A percentile compares a stretch with the other conserved stretches of the same genome.
Evolutionary conservation across 2,329 filamentous ascomycete species (phyloP).

Genomic region (Aspergillus chevalieri): DNA sequence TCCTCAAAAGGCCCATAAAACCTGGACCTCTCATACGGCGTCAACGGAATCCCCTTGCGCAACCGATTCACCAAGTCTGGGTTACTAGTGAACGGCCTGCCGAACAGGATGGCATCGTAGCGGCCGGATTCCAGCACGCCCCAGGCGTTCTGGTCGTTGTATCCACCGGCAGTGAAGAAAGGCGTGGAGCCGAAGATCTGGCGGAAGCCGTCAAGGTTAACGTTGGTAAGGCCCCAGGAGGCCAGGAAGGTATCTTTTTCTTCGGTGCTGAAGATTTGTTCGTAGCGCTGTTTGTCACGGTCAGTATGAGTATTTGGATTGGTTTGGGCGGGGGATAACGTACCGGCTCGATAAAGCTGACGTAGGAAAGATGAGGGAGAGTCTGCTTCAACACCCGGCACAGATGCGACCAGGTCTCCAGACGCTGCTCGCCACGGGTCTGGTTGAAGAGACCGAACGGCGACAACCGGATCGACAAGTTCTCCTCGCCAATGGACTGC

Average conservation of each 20-base stretch:
- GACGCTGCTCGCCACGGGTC: conserved; percentile 43
- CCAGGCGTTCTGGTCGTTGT: conserved; percentile 46
- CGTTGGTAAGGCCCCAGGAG: conserved; percentile 43
- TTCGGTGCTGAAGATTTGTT: conserved; percentile 45
- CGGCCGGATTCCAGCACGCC: conserved; percentile 44
- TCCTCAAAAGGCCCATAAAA: conserved; percentile 41
- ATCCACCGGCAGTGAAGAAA: conserved; percentile 53
- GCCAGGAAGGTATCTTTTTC: conserved; percentile 47
- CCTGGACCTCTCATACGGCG: conserved; percentile 38
- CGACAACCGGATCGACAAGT: conserved; percentile 41
- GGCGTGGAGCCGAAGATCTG: conserved; percentile 48
- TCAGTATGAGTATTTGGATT: background rate
- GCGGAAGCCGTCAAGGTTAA: conserved; percentile 45
- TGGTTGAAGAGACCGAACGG: conserved; percentile 51
- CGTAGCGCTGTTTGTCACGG: conserved; percentile 33
- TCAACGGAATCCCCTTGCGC: conserved; percentile 35
- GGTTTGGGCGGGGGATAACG: background rate
- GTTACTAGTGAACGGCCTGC: conserved; percentile 45
- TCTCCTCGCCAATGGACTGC: conserved; percentile 41
- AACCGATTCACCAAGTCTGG: conserved; percentile 45
- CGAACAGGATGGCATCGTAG: conserved; percentile 46
- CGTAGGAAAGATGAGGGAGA: conserved; percentile 44
- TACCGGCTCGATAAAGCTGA: conserved; percentile 51
- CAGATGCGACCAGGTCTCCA: conserved; percentile 50
- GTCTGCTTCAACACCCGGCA: conserved; percentile 44